Percentiles rank a stretch among this genome's conserved stretches.
Conservation (phyloP, 2,329 filamentous ascomycete genomes). For the Fusarium xyrophilum region DNA sequence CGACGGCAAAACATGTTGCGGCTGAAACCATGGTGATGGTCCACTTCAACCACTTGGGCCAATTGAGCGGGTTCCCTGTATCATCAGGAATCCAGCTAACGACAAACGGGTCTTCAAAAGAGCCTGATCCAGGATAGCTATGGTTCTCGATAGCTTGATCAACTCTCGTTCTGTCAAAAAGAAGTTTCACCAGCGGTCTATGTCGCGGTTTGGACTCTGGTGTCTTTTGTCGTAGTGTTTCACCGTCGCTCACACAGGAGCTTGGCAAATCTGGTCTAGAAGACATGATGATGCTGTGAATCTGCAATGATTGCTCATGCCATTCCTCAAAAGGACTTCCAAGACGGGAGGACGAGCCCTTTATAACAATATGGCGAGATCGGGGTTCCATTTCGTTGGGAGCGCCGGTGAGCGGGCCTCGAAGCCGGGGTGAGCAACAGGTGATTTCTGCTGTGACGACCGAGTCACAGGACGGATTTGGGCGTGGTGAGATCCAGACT, state of each 20-base stretch:
- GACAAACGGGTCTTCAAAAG: constrained; percentile 69
- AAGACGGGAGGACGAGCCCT: constrained; percentile 17
- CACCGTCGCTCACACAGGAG: constrained; percentile 20
- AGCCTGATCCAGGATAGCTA: constrained; percentile 67
- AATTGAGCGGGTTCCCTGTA: constrained; percentile 70
- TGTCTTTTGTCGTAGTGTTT: constrained; percentile 23
- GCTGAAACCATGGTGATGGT: constrained; percentile 67
- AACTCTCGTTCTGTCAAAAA: constrained; percentile 65
- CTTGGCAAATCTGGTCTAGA: constrained; percentile 7
- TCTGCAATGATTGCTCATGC: background rate
- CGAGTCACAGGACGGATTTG: background rate
- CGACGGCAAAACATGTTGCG: constrained; percentile 70
- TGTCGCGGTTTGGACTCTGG: background rate
- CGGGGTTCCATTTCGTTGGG: constrained; percentile 17
- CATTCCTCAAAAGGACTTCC: constrained; percentile 15
- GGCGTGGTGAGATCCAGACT: background rate
- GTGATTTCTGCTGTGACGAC: constrained; percentile 11
- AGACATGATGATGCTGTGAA: background rate
- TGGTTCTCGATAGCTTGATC: constrained; percentile 63
- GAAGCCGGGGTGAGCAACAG: constrained; percentile 5
- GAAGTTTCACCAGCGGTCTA: constrained; percentile 47
- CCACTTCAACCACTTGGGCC: constrained; percentile 67
- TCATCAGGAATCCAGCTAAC: constrained; percentile 73
- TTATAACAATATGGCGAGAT: constrained; percentile 26
- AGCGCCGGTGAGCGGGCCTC: constrained; percentile 7